Evolutionary conservation across 306 rosid genomes (phyloP), one percentile per base, ranked within the genome.

Genomic region (Abrus pulchellus): DNA sequence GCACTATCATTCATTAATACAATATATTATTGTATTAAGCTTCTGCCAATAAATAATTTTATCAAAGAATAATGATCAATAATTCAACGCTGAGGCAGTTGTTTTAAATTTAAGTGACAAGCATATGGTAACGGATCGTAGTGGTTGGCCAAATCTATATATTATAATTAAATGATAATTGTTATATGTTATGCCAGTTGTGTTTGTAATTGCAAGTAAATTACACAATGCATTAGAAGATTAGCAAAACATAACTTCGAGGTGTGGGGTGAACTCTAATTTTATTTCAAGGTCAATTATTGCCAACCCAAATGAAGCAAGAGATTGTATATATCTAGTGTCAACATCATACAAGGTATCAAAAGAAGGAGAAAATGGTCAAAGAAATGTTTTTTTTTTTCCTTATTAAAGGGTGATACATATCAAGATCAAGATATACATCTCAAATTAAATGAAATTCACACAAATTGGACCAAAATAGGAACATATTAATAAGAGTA

Each of bases 381-480:
- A 43, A 74, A 66, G 72, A 48, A 68, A 75, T 74, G n/a, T 44
- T 13, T 29, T 65, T 41, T 33, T 14, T 55, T 27, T 29, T 54
- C 9, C 69, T 28, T 3, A 76, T 69, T 50, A 20, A 83, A 71
- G 4, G 32, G 8, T 20, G 53, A 66, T 56, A 43, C 7, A 73
- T 9, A 72, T 53, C 48, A 78, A 83, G 41, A 83, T 72, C 30
- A 77, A 20, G 54, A 53, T 43, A 56, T 63, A 73, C 71, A 72
- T 29, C 72, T 72, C 56, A 68, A 5, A 72, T 77, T 3, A 64
- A 78, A 83, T 72, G 28, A 83, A 76, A 28, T 50, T 38, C 82
- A 73, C 48, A 68, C 57, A 56, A 87, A 83, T n/a, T 28, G 44
- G 80, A 87, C 62, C 32, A 82, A 71, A 61, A 8, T 33, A 79